phyloP scores from a whole-genome alignment of 108 stramenopile species.

The Chaetoceros tenuissimus region DNA sequence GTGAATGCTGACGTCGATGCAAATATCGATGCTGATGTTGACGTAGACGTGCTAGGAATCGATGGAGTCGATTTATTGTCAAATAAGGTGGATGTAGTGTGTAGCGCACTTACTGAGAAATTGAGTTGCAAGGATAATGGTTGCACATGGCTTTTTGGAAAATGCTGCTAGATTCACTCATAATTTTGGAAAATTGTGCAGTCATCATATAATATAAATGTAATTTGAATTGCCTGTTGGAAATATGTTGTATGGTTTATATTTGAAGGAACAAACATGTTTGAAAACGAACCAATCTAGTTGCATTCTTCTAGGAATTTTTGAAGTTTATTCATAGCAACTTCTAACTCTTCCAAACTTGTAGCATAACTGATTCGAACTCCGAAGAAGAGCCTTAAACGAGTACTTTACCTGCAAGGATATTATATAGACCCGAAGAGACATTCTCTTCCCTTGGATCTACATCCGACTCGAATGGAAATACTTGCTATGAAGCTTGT shows the following conservation, averaged over 20 bases:
- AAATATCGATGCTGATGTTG: constrained; percentile 1
- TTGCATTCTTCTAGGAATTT: constrained; percentile 35
- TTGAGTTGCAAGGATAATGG: neutral
- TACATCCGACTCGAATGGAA: no score
- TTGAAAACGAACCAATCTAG: neutral
- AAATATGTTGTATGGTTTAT: neutral
- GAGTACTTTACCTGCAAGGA: neutral
- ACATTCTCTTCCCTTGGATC: no score
- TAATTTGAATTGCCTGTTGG: neutral
- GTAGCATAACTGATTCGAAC: constrained; percentile 95
- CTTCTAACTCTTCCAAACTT: constrained; percentile 75
- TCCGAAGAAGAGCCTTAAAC: neutral
- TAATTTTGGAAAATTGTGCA: no score
- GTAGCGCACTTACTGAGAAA: neutral
- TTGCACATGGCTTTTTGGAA: neutral
- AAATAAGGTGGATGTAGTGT: neutral
- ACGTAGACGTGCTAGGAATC: neutral
- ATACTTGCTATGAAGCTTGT: no score
- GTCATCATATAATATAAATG: neutral
- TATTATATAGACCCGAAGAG: no score
- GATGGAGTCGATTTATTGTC: neutral
- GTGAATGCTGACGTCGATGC: constrained; percentile 1
- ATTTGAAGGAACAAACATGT: neutral
- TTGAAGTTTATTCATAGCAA: constrained; percentile 65
- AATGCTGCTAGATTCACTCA: no score